Evolutionary conservation across 768 basidiomycete species (phyloP).

Genomic region (Pleurotus platypus): DNA sequence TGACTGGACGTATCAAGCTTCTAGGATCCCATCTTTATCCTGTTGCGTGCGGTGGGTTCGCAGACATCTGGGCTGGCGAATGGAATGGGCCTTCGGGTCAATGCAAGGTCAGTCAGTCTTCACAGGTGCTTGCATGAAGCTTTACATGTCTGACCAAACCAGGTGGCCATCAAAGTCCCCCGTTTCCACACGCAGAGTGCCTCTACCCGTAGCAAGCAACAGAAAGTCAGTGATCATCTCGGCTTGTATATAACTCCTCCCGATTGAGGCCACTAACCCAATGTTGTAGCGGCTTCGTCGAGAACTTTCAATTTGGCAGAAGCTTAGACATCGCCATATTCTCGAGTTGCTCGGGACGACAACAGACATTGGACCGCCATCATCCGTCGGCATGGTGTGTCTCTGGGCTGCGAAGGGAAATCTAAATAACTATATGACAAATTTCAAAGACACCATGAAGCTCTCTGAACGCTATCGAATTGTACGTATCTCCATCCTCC

Average conservation of each 20-base stretch:
- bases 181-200: neutral
- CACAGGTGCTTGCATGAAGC: neutral
- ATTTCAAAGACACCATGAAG: neutral
- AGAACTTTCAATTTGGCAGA: conserved; percentile 4
- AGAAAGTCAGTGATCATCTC: neutral
- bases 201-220: neutral
- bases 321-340: neutral
- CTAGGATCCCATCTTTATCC: neutral
- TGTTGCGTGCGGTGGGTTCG: conserved; percentile 3
- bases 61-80: conserved; percentile 1
- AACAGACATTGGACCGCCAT: neutral
- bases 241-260: neutral
- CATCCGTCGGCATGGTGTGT: conserved; percentile 2
- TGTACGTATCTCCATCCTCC: neutral
- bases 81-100: neutral
- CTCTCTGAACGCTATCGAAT: conserved; percentile 3
- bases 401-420: conserved; percentile 4
- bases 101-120: neutral
- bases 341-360: conserved; percentile 4
- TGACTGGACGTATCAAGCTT: neutral
- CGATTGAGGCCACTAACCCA: neutral
- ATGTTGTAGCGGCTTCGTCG: neutral
- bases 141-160: neutral
- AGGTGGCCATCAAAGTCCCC: conserved; percentile 6
- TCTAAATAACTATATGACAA: neutral